phyloP scores from a whole-genome alignment of 371 early-diverging fungal species.

The Gilbertella persicaria region DNA sequence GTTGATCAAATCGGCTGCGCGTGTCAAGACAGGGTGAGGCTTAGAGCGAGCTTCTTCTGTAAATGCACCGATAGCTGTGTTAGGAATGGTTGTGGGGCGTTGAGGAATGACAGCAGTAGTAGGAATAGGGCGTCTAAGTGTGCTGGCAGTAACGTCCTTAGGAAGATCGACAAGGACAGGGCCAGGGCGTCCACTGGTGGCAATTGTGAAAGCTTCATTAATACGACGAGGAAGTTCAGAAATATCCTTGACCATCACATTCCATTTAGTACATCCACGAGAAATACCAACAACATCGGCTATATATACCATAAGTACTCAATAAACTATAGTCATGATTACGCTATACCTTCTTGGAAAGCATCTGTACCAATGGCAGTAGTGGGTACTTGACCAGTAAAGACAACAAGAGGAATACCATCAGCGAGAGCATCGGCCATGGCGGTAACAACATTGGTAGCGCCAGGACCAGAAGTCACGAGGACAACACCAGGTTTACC shows the following conservation, averaged over 20 bases:
- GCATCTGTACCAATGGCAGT: slow-evolving; percentile 94
- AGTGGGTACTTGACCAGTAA: slow-evolving; percentile 93
- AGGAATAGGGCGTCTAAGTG: slow-evolving; percentile 82
- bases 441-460: slow-evolving; percentile 96
- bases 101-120: slow-evolving; percentile 68
- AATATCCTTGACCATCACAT: slow-evolving; percentile 96
- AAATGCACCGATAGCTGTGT: slow-evolving; percentile 49
- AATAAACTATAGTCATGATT: not conserved
- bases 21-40: slow-evolving; percentile 52
- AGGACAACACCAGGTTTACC: slow-evolving; percentile 95
- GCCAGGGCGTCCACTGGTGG: slow-evolving; percentile 95
- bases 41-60: slow-evolving; percentile 49
- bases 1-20: slow-evolving; percentile 85
- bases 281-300: slow-evolving; percentile 96
- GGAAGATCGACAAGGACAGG: slow-evolving; percentile 97
- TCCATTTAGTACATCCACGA: slow-evolving; percentile 97
- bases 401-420: slow-evolving; percentile 94
- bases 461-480: slow-evolving; percentile 98
- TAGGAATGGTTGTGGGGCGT: slow-evolving; percentile 56
- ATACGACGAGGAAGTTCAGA: slow-evolving; percentile 94
- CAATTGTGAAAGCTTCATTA: slow-evolving; percentile 96
- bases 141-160: slow-evolving; percentile 94
- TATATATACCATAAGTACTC: slow-evolving; percentile 5
- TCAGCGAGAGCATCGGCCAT: slow-evolving; percentile 97
- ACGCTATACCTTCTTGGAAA: slow-evolving; percentile 81